Base-by-base conservation (phyloP, 345 rosid genomes). In the Laguncularia racemosa region DNA sequence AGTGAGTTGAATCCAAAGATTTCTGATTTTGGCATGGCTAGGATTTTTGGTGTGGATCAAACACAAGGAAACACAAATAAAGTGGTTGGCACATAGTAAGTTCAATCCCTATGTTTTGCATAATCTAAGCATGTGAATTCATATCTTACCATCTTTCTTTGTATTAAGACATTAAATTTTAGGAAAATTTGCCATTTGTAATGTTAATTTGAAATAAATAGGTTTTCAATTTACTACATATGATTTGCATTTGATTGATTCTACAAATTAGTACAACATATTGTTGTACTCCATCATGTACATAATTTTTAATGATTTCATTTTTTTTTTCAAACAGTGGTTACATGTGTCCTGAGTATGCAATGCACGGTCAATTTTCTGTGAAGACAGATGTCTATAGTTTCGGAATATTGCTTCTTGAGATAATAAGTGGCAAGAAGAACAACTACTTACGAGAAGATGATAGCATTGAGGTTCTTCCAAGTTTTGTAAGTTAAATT, bases 261-360 rank as follows among this genome's bases (percentile, higher is more conserved):
- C 56, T 52, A 23, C 3, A 23, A 23, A 23, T 23, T 23, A 23
- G 28, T 23, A 23, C 28, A 23, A 2, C 5, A 6, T 23, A 23
- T 23, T 3, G 5, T 23, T 23, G 3, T 23, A 2, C 28, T 23
- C 28, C 28, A 2, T n/a, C n/a, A n/a, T n/a, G n/a, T n/a, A n/a
- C n/a, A n/a, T n/a, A n/a, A n/a, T n/a, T n/a, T n/a, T n/a, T n/a
- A n/a, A n/a, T n/a, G n/a, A n/a, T n/a, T n/a, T n/a, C n/a, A n/a
- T n/a, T n/a, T n/a, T n/a, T n/a, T n/a, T n/a, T n/a, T n/a, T n/a
- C n/a, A n/a, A n/a, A n/a, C n/a, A 80, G 82, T 16, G 85, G 80
- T 16, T 80, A 76, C 53, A 71, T 72, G 77, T 69, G 80, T 53
- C 82, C 74, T 0, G 82, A 80, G 49, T 80, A 69, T 26, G 71